Evolutionary conservation across 176 grass and related monocot species (phyloP), one percentile per base, ranked within the genome.

Genomic region (Zea luxurians): DNA sequence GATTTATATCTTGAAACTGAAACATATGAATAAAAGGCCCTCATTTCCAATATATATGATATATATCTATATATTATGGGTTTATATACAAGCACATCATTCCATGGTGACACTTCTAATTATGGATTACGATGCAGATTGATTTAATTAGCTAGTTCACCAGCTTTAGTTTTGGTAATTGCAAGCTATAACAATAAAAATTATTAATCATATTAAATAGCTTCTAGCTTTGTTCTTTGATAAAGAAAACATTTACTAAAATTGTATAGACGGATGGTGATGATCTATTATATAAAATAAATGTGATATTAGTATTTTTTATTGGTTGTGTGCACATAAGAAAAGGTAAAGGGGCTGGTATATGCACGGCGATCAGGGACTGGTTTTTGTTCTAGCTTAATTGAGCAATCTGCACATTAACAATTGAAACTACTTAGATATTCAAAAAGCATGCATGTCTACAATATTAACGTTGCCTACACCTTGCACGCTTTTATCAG

Each of bases 401-500:
- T 48, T 48, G 44, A 46, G 13, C 10, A 48, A 27, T 34, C 2
- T 70, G 42, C 67, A 48, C 10, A 48, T 10, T 48, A 48, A 48
- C 11, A 34, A 34, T 34, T 1, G 21, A 48, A 70, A 70, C 2
- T 13, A 48, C 5, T 21, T 54, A 54, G 37, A 57, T 73, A 45
- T 35, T 76, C 11, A 13, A 9, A 45, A 42, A 63, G 9, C 40
- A 16, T 53, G 13, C 6, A 47, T 35, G 73, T 61, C 20, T 46
- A 48, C 58, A 62, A 35, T 7, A 0, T 76, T 48, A 8, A 34
- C 13, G 45, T 45, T 45, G 21, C 62, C 21, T 21, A 37, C 18
- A 76, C 62, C 13, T 48, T 77, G 13, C 58, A 48, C 58, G 59
- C 27, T 64, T 76, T 64, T 21, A 64, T 77, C 20, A 64, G 48